Evolutionary conservation across 208 protist species (phyloP), one percentile per base, ranked within the genome.

Genomic region (Crithidia sp.): DNA sequence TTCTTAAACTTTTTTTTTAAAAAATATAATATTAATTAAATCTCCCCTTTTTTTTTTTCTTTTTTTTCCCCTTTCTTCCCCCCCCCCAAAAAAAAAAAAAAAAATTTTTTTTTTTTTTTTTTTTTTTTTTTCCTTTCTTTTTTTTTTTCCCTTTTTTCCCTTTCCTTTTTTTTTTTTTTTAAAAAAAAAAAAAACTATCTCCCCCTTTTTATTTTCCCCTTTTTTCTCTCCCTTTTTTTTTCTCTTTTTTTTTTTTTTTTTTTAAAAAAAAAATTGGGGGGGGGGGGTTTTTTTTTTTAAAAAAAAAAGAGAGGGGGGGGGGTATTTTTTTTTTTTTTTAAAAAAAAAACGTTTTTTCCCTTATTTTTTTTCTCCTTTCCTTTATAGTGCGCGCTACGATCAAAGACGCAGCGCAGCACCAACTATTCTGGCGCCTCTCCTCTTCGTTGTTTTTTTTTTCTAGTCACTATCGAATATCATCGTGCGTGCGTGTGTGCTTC

Each of bases 191-290:
- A n/a, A n/a, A n/a, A n/a, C n/a, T 60, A 57, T 50, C 28, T 71
- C 52, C 8, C 5, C 14, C 7, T 60, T 41, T 4, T 7, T 41
- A 28, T 6, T 60, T 12, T 67, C 41, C 7, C n/a, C 39, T 52
- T 67, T 68, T 49, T 4, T 62, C 63, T 62, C 61, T 61, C 61
- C 7, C 40, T 67, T 36, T n/a, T 63, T 67, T 75, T 71, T 53
- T 56, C 1, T 64, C 63, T 55, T 54, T 61, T 68, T 43, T 54
- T 69, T 58, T 74, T 56, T 69, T 74, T 53, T 71, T 60, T 60
- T 44, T 54, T 45, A n/a, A n/a, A n/a, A n/a, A n/a, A n/a, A n/a
- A n/a, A n/a, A n/a, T n/a, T n/a, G n/a, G n/a, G n/a, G n/a, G n/a
- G n/a, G n/a, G n/a, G n/a, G n/a, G n/a, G n/a, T n/a, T n/a, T n/a